Conservation (phyloP, 352 stramenopile genomes). For the Thraustochytrium striatum region DNA sequence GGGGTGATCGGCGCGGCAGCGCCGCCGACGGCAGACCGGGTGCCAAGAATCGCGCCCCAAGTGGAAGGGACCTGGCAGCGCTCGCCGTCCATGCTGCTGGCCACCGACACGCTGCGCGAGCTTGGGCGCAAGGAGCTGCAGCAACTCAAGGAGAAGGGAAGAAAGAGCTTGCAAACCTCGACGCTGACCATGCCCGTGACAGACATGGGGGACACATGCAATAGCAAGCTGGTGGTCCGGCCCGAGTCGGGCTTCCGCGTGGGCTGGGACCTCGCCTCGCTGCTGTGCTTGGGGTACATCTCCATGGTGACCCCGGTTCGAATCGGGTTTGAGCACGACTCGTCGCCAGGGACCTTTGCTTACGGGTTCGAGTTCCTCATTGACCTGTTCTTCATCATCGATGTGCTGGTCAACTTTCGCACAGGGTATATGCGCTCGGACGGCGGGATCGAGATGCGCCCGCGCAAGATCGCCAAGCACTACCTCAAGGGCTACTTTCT, state of each 20-base stretch:
- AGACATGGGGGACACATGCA: neutral
- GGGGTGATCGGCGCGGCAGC: too few species aligned
- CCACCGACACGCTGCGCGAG: neutral
- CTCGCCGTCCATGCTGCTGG: neutral
- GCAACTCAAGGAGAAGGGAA: neutral
- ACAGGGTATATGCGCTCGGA: conserved; percentile 7
- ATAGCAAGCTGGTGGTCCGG: neutral
- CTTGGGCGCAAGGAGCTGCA: neutral
- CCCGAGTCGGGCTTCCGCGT: neutral
- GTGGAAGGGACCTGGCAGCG: neutral
- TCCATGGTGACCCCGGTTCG: conserved; percentile 38
- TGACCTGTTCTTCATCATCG: conserved; percentile 30
- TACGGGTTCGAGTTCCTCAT: conserved; percentile 5
- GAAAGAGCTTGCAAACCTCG: neutral
- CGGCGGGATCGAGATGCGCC: conserved; percentile 7
- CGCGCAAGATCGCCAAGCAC: neutral
- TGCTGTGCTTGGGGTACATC: conserved; percentile 30
- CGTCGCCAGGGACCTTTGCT: neutral
- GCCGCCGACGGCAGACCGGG: too few species aligned
- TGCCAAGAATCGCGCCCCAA: neutral
- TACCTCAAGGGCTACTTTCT: conserved; percentile 38
- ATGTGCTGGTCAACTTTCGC: conserved; percentile 44
- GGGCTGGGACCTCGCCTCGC: conserved; percentile 4
- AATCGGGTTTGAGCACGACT: conserved; percentile 14
- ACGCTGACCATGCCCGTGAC: neutral